A percentile compares a stretch with the other conserved stretches of the same genome.
These are phyloP conservation scores for Apiotrichum sp. DNA, from an alignment of 1,284 basidiomycete species.

Conservation along the genomic window DNA sequence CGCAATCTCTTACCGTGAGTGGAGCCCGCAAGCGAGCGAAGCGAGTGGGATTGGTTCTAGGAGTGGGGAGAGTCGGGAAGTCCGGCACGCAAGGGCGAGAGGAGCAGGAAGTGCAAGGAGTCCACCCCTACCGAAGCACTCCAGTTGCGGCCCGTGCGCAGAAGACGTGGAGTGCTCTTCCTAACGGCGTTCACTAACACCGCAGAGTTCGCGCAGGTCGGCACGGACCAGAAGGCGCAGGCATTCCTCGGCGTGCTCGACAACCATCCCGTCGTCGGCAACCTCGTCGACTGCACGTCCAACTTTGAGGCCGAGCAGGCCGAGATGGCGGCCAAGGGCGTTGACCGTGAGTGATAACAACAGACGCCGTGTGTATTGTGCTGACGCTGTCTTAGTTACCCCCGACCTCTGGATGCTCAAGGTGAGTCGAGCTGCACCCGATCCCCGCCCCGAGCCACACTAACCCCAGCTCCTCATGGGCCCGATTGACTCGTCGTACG, in stretches of 20 bases:
- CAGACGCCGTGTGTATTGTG: neutral
- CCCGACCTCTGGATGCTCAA: slow-evolving; percentile 44
- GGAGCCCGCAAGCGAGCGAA: too few relatives aligned
- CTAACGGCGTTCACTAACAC: too few relatives aligned
- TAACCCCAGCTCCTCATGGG: slow-evolving; percentile 27
- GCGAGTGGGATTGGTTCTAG: too few relatives aligned
- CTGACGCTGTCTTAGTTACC: slow-evolving; percentile 1
- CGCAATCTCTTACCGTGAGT: slow-evolving; percentile 47
- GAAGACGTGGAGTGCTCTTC: too few relatives aligned
- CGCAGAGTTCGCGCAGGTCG: slow-evolving; percentile 49
- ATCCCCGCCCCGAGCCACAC: neutral
- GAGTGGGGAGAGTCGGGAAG: too few relatives aligned
- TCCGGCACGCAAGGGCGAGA: too few relatives aligned
- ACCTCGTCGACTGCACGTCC: slow-evolving; percentile 46
- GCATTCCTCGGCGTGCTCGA: slow-evolving; percentile 49
- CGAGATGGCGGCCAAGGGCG: slow-evolving; percentile 43
- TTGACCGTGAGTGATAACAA: slow-evolving; percentile 8
- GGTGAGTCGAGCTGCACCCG: slow-evolving; percentile 10
- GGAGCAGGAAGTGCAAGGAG: too few relatives aligned
- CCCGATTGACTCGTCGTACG: slow-evolving; percentile 37
- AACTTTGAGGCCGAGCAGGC: slow-evolving; percentile 48
- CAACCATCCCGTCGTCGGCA: slow-evolving; percentile 46
- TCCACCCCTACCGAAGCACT: too few relatives aligned
- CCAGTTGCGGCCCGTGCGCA: too few relatives aligned
- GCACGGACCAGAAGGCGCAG: slow-evolving; percentile 47